A percentile compares a stretch with the other conserved stretches of the same genome.
Evolutionary conservation across 768 basidiomycete species (phyloP).

Genomic region (Mycena indigotica): DNA sequence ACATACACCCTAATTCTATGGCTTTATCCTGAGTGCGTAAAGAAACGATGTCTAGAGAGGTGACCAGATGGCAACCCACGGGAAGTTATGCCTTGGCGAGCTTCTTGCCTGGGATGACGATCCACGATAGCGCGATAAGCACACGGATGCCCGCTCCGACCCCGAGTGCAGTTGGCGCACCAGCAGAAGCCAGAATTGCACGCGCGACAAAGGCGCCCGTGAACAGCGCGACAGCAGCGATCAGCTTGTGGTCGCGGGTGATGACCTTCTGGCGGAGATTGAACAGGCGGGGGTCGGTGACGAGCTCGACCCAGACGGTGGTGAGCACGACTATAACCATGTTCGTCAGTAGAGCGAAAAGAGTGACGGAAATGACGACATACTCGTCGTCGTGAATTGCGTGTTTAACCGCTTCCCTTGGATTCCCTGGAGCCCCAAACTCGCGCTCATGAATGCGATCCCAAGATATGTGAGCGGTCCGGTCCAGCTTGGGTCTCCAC

Average conservation of each 20-base stretch:
- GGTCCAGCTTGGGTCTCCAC: slow-evolving; percentile 73
- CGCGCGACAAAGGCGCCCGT: slow-evolving; percentile 72
- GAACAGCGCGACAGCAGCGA: slow-evolving; percentile 71
- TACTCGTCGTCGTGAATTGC: slow-evolving; percentile 77
- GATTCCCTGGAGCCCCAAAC: slow-evolving; percentile 85
- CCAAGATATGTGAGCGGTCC: slow-evolving; percentile 66
- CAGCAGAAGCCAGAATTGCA: slow-evolving; percentile 59
- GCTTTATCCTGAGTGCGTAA: no score
- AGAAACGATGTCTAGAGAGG: no score
- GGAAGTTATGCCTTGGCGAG: not conserved
- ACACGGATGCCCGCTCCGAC: slow-evolving; percentile 65
- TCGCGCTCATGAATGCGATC: slow-evolving; percentile 79
- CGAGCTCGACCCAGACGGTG: slow-evolving; percentile 86
- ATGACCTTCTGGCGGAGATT: slow-evolving; percentile 48
- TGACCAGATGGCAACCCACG: no score
- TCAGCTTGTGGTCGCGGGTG: slow-evolving; percentile 70
- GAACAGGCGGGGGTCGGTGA: slow-evolving; percentile 81
- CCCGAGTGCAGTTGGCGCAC: slow-evolving; percentile 66
- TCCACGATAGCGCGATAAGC: slow-evolving; percentile 64
- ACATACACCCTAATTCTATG: no score
- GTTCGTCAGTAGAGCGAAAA: not conserved
- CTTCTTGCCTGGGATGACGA: slow-evolving; percentile 56
- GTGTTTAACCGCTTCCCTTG: slow-evolving; percentile 79
- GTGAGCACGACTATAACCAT: slow-evolving; percentile 69
- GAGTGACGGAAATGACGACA: slow-evolving; percentile 28